These are phyloP conservation scores for Ballota nigra DNA, from an alignment of 257 asterid genomes.

Conservation along the genomic window DNA sequence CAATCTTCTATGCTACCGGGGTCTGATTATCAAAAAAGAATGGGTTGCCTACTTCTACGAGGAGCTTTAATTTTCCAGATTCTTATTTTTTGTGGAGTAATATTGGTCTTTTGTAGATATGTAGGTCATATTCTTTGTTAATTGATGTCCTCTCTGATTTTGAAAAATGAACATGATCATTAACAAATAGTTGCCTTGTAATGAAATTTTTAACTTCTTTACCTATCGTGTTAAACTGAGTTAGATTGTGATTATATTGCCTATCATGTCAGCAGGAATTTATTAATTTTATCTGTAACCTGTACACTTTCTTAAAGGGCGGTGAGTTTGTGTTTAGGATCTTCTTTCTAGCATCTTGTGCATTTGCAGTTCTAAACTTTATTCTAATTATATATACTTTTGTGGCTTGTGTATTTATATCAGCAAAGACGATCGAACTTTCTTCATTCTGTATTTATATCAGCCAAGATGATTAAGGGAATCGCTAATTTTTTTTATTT, in stretches of 20 bases:
- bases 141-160: background rate
- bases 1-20: background rate
- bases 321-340: background rate
- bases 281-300: background rate
- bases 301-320: slow-evolving; percentile 6
- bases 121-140: background rate
- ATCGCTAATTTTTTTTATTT: too few species aligned
- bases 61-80: background rate
- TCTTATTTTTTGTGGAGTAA: background rate
- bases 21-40: background rate
- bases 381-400: background rate
- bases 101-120: background rate
- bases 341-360: background rate
- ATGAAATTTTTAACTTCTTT: background rate
- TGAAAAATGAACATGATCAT: background rate
- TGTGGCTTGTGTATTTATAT: slow-evolving; percentile 7
- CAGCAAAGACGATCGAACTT: background rate
- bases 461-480: too few species aligned
- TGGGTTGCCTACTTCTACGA: slow-evolving; percentile 5
- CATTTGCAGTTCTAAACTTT: background rate
- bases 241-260: slow-evolving; percentile 9
- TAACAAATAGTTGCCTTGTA: slow-evolving; percentile 1
- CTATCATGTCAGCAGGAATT: background rate
- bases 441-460: background rate
- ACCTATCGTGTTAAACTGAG: background rate